Conservation (phyloP, 176 grass and related monocot species). For the Eleusine coracana region DNA sequence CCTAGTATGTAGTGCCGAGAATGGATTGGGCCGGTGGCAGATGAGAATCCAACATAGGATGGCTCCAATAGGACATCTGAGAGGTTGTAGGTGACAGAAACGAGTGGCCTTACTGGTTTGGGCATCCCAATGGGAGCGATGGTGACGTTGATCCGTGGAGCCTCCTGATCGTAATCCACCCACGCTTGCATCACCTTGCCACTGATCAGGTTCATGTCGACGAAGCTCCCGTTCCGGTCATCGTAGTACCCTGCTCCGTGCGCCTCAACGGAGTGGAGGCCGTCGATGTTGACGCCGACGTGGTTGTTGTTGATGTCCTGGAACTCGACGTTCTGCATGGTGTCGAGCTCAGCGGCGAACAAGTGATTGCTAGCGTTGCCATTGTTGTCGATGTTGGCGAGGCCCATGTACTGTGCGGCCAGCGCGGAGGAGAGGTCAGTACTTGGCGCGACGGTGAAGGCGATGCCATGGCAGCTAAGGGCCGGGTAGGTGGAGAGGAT, state of each 20-base stretch:
- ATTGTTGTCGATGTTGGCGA: background rate
- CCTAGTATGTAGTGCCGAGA: too few relatives aligned
- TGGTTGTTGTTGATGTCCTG: too few relatives aligned
- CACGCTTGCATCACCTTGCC: conserved; percentile 23
- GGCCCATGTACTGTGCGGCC: background rate
- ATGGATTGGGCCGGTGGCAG: too few relatives aligned
- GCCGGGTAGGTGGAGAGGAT: background rate
- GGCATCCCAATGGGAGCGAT: too few relatives aligned
- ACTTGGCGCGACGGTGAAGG: too few relatives aligned
- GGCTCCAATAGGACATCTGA: too few relatives aligned
- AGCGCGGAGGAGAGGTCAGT: background rate
- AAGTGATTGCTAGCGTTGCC: conserved; percentile 15
- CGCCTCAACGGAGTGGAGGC: background rate
- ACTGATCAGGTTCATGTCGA: conserved; percentile 17
- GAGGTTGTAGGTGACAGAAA: too few relatives aligned
- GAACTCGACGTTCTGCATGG: background rate
- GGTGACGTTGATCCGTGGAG: too few relatives aligned
- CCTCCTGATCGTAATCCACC: conserved; percentile 15
- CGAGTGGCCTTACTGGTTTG: too few relatives aligned
- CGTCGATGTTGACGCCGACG: too few relatives aligned
- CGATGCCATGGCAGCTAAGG: too few relatives aligned
- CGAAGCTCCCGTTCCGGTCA: background rate
- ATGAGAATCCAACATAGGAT: too few relatives aligned
- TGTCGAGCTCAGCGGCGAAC: conserved; percentile 29
- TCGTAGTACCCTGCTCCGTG: conserved; percentile 21